Evolutionary conservation across 148 eudicot species (phyloP).

Genomic region (Chenopodium quinoa): DNA sequence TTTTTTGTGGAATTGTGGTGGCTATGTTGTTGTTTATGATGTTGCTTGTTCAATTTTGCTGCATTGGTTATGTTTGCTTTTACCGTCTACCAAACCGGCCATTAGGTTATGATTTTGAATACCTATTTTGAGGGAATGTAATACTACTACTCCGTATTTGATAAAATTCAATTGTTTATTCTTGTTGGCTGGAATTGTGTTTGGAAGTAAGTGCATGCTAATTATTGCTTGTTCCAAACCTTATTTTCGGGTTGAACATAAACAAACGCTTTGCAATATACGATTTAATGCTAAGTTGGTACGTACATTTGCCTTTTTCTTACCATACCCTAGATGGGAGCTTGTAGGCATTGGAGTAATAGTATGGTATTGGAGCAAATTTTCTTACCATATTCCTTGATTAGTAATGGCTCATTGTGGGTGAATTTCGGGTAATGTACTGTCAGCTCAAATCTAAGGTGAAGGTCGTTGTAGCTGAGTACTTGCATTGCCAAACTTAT

Average conservation of each 20-base stretch:
- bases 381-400: neutral
- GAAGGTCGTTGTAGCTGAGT: neutral
- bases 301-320: neutral
- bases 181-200: neutral
- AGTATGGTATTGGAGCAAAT: neutral
- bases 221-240: neutral
- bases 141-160: neutral
- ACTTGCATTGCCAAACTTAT: neutral
- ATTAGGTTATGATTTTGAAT: neutral
- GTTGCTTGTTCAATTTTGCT: neutral
- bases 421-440: neutral
- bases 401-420: neutral
- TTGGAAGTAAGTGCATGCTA: too few species aligned
- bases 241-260: neutral
- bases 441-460: neutral
- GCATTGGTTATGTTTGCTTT: neutral
- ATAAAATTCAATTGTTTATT: neutral
- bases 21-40: neutral
- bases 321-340: neutral
- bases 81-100: too few species aligned
- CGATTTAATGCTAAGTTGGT: too few species aligned
- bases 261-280: neutral
- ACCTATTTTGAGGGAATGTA: neutral
- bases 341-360: neutral
- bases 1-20: neutral